A percentile compares a stretch with the other conserved stretches of the same genome.
Conservation (phyloP, 441 rosid species). For the Theobroma grandiflorum region DNA sequence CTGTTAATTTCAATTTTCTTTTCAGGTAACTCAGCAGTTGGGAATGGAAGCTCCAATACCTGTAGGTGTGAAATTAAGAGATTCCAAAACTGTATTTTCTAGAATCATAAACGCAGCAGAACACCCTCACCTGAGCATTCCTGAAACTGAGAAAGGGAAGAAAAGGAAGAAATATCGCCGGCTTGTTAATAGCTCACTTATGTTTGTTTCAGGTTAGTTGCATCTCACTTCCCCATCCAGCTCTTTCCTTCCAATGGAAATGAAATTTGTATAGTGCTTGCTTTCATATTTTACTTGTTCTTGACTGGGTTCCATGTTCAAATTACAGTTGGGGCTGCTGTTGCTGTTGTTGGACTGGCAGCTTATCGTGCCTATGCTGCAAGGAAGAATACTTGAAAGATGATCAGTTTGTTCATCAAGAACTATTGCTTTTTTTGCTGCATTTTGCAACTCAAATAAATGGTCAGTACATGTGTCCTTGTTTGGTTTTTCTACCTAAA, state of each 20-base stretch:
- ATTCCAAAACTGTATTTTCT: slow-evolving; percentile 51
- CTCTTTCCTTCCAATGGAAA: not conserved
- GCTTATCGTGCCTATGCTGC: slow-evolving; percentile 74
- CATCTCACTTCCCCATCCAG: not conserved
- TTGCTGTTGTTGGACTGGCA: slow-evolving; percentile 65
- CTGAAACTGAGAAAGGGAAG: slow-evolving; percentile 77
- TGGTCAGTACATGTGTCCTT: slow-evolving; percentile 23
- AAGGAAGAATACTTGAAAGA: slow-evolving; percentile 51
- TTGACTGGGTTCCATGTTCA: slow-evolving; percentile 24
- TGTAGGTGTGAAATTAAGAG: slow-evolving; percentile 58
- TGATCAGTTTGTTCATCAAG: not conserved
- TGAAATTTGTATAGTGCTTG: not conserved
- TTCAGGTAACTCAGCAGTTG: slow-evolving; percentile 68
- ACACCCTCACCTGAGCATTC: slow-evolving; percentile 73
- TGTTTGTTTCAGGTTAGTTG: slow-evolving; percentile 69
- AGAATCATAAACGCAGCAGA: slow-evolving; percentile 67
- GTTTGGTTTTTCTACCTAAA: slow-evolving; percentile 22
- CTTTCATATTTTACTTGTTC: slow-evolving; percentile 12
- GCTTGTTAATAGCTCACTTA: slow-evolving; percentile 63
- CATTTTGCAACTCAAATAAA: slow-evolving; percentile 24
- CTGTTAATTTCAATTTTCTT: slow-evolving; percentile 5
- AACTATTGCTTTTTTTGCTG: slow-evolving; percentile 10
- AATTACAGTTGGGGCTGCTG: slow-evolving; percentile 68
- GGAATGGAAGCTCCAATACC: slow-evolving; percentile 75
- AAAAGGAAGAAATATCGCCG: slow-evolving; percentile 63